phyloP scores from a whole-genome alignment of 495 filamentous ascomycete species.

The Beverwykella pulmonaria region DNA sequence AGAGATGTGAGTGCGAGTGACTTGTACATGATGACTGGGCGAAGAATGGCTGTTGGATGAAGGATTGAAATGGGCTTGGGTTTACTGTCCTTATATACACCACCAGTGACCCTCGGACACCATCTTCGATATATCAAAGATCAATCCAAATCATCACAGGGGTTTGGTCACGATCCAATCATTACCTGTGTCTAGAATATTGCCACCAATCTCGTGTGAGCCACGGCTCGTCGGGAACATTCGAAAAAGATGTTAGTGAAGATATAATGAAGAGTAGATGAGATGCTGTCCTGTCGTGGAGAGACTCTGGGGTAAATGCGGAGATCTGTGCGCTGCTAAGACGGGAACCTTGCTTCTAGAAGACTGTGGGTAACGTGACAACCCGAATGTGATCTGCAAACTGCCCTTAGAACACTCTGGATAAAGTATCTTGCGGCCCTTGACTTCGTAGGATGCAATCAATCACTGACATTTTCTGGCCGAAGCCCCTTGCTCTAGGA shows the following conservation, averaged over 20 bases:
- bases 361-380: slow-evolving; percentile 31
- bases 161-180: slow-evolving; percentile 2
- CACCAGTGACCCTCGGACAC: neutral
- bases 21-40: slow-evolving; percentile 36
- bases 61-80: slow-evolving; percentile 6
- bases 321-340: slow-evolving; percentile 32
- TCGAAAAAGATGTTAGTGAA: slow-evolving; percentile 6
- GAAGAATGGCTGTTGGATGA: slow-evolving; percentile 23
- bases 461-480: slow-evolving; percentile 16
- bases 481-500: neutral
- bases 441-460: slow-evolving; percentile 7
- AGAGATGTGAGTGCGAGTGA: slow-evolving; percentile 35
- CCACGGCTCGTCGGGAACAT: slow-evolving; percentile 35
- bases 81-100: slow-evolving; percentile 24
- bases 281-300: slow-evolving; percentile 26
- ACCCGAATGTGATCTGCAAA: slow-evolving; percentile 2
- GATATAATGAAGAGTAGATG: slow-evolving; percentile 30
- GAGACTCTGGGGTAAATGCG: slow-evolving; percentile 37
- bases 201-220: slow-evolving; percentile 23
- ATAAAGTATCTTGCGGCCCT: slow-evolving; percentile 20
- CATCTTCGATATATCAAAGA: slow-evolving; percentile 5
- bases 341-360: slow-evolving; percentile 26
- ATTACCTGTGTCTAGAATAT: neutral
- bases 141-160: slow-evolving; percentile 3
- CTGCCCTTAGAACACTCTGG: slow-evolving; percentile 21